A percentile compares a stretch with the other conserved stretches of the same genome.
Evolutionary conservation across 768 basidiomycete species (phyloP).

Genomic region (Boletus fagicola): DNA sequence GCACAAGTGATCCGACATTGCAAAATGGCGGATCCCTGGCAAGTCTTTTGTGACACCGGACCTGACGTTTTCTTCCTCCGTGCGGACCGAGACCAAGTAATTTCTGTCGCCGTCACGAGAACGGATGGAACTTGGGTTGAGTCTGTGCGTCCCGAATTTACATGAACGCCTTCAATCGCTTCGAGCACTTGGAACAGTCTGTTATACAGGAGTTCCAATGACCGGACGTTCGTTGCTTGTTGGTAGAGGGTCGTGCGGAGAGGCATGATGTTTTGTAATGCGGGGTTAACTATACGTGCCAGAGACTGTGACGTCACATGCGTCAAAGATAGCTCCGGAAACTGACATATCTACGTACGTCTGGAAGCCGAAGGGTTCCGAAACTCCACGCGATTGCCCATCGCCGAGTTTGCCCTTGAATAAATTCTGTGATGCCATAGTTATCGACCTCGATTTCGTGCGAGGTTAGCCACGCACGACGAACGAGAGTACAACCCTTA

Average conservation of each 20-base stretch:
- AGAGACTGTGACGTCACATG: conserved; percentile 33
- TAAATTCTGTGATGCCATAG: conserved; percentile 80
- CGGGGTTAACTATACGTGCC: conserved; percentile 38
- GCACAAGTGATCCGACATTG: conserved; percentile 28
- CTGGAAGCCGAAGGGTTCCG: conserved; percentile 59
- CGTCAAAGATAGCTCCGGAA: conserved; percentile 26
- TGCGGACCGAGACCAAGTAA: conserved; percentile 71
- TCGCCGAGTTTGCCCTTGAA: conserved; percentile 85
- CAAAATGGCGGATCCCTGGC: conserved; percentile 13
- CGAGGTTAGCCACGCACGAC: not conserved
- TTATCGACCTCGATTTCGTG: conserved; percentile 63
- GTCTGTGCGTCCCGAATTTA: not conserved
- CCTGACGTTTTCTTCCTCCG: conserved; percentile 44
- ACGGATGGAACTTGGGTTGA: conserved; percentile 10
- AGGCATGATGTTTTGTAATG: conserved; percentile 55
- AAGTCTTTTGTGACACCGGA: not conserved
- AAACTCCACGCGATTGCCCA: conserved; percentile 94
- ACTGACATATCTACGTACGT: conserved; percentile 51
- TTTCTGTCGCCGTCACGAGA: conserved; percentile 32
- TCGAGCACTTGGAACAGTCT: conserved; percentile 34
- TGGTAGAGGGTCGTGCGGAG: conserved; percentile 54
- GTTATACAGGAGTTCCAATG: conserved; percentile 10
- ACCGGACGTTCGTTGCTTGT: conserved; percentile 22
- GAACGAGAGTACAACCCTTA: conserved; percentile 25
- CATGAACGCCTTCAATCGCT: conserved; percentile 32